Percentiles rank a stretch among this genome's conserved stretches.
Conservation (phyloP, 2,329 filamentous ascomycete species). For the Elsinoe australis region DNA sequence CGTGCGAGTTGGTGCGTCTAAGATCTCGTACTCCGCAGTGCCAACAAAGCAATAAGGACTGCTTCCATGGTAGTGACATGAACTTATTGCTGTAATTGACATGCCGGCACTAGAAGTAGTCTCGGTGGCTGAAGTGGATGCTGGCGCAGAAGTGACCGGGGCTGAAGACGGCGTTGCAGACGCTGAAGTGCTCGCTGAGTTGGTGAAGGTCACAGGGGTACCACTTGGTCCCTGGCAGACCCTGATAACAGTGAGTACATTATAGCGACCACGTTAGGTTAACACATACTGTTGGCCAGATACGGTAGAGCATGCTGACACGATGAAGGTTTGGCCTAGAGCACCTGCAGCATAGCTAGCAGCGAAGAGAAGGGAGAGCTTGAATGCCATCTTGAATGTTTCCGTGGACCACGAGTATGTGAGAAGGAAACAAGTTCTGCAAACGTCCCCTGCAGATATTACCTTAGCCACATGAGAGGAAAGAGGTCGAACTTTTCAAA, state of each 20-base stretch:
- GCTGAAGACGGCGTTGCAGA: neutral
- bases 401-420: neutral
- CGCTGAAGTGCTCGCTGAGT: neutral
- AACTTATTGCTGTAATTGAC: neutral
- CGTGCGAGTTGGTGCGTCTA: slow-evolving; percentile 47
- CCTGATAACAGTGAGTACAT: neutral
- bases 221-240: slow-evolving; percentile 13
- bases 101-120: slow-evolving; percentile 4
- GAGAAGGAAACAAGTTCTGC: neutral
- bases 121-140: neutral
- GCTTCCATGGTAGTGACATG: slow-evolving; percentile 2
- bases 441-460: neutral
- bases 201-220: slow-evolving; percentile 12
- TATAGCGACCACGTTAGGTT: neutral
- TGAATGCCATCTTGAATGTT: neutral
- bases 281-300: slow-evolving; percentile 11
- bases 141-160: slow-evolving; percentile 40
- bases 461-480: neutral
- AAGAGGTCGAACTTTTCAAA: slow-evolving; percentile 2
- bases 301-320: slow-evolving; percentile 8
- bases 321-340: slow-evolving; percentile 7
- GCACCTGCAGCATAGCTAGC: slow-evolving; percentile 10
- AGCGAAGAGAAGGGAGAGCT: neutral
- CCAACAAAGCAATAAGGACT: slow-evolving; percentile 40
- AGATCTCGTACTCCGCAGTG: slow-evolving; percentile 38